These are phyloP conservation scores for Infundibulicybe gibba DNA, from an alignment of 768 basidiomycete species.

Conservation along the genomic window DNA sequence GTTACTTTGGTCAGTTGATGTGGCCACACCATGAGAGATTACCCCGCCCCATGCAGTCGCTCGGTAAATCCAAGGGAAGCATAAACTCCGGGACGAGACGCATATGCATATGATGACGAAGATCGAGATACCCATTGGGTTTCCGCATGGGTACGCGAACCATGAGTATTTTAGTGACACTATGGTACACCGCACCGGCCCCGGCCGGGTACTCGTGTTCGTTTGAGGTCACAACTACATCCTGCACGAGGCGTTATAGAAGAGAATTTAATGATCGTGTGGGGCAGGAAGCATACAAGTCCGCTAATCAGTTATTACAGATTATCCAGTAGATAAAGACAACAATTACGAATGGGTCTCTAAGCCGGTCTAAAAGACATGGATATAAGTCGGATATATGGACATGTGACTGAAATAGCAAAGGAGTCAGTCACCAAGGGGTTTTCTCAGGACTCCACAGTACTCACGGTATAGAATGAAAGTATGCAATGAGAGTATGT, in stretches of 20 bases:
- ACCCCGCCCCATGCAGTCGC: not conserved
- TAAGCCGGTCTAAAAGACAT: constrained; percentile 13
- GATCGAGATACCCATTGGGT: too few relatives aligned
- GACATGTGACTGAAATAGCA: constrained; percentile 3
- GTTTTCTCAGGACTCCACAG: constrained; percentile 1
- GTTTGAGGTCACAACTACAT: too few relatives aligned
- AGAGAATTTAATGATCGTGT: too few relatives aligned
- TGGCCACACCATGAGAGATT: constrained; percentile 17
- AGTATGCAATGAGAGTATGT: constrained; percentile 16
- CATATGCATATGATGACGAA: too few relatives aligned
- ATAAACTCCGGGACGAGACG: too few relatives aligned
- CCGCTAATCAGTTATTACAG: constrained; percentile 15
- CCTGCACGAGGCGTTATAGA: too few relatives aligned
- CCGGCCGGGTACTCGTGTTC: too few relatives aligned
- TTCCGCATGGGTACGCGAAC: too few relatives aligned
- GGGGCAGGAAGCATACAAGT: too few relatives aligned
- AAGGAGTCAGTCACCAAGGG: not conserved
- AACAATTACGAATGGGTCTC: constrained; percentile 22
- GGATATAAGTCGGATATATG: constrained; percentile 6
- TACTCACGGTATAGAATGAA: constrained; percentile 15
- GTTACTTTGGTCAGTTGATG: constrained; percentile 28
- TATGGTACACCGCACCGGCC: too few relatives aligned
- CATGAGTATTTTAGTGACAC: too few relatives aligned
- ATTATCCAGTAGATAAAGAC: constrained; percentile 31
- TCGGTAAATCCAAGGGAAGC: too few relatives aligned